Base-by-base conservation (phyloP, 306 rosid genomes). In the Acacia melanoxylon region DNA sequence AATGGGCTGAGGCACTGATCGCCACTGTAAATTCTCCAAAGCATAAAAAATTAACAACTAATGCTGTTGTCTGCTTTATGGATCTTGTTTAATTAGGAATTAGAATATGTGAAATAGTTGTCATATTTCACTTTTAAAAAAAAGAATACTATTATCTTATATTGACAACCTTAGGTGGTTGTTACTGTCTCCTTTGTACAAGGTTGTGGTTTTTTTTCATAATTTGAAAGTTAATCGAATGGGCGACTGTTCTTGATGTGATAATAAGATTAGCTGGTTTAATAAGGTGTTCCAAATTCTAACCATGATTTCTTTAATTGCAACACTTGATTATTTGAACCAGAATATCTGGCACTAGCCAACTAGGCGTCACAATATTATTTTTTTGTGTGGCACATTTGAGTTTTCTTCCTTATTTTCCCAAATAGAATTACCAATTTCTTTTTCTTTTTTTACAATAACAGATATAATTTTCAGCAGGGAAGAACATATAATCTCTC, bases 391-490 rank as follows among this genome's bases (percentile, higher is more conserved):
- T 4, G 33, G 7, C 31, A 3, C 16, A 4, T 62, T 62, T 62
- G 37, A 11, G 37, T 22, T 40, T 68, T 77, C 74, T 69, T 67
- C 35, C 33, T 9, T 69, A 40, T 54, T 76, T 72, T 76, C 9
- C 29, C 61, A 56, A 68, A 49, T 72, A 49, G 65, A 59, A 33
- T 81, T 69, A 78, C 75, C 37, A 20, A 82, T 51, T 63, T 78
- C 27, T n/a, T n/a, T 11, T 63, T 31, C 86, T 81, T 58, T 87
- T 81, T 58, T 82, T 52, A 74, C 14, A 16, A 49, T 81, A 58
- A 79, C 94, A 95, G 98, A 93, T 84, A 78, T 92, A 76, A 92
- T 93, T 86, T 71, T 91, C 84, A 85, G 87, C 91, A 78, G 79
- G 84, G 97, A 95, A 80, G 97, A 95, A 56, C 94, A 88, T 78